phyloP scores from a whole-genome alignment of 768 basidiomycete species.

The Kwoniella botswanensis region DNA sequence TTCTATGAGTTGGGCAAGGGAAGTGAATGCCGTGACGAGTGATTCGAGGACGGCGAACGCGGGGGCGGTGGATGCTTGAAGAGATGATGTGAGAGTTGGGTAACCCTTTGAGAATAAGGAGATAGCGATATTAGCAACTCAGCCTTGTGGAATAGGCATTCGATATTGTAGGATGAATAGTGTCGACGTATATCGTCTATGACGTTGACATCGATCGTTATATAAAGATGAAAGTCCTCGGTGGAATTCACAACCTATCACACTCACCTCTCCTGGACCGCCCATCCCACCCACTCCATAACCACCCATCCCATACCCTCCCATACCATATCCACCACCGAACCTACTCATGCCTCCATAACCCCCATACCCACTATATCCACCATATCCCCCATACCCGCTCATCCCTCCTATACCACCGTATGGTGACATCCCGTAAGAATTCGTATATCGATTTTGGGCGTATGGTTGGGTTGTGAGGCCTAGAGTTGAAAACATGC shows the following conservation, averaged over 20 bases:
- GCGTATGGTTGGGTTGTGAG: conserved; percentile 9
- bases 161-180: no score
- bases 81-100: conserved; percentile 79
- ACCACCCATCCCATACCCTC: conserved; percentile 37
- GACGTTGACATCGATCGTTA: not conserved
- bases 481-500: not conserved
- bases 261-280: conserved; percentile 62
- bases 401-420: conserved; percentile 49
- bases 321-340: conserved; percentile 52
- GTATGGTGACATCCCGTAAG: conserved; percentile 38
- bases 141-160: no score
- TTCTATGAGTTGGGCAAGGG: conserved; percentile 96
- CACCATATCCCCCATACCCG: conserved; percentile 61
- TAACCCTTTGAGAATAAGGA: conserved; percentile 59
- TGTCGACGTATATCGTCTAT: not conserved
- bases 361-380: conserved; percentile 59
- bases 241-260: not conserved
- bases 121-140: conserved; percentile 46
- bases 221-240: not conserved
- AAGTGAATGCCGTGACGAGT: conserved; percentile 92
- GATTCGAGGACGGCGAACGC: conserved; percentile 93
- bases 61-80: conserved; percentile 85
- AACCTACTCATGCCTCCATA: conserved; percentile 33
- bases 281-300: conserved; percentile 62
- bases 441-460: conserved; percentile 11